Conservation (phyloP, 345 rosid species). For the Corchorus capsularis region DNA sequence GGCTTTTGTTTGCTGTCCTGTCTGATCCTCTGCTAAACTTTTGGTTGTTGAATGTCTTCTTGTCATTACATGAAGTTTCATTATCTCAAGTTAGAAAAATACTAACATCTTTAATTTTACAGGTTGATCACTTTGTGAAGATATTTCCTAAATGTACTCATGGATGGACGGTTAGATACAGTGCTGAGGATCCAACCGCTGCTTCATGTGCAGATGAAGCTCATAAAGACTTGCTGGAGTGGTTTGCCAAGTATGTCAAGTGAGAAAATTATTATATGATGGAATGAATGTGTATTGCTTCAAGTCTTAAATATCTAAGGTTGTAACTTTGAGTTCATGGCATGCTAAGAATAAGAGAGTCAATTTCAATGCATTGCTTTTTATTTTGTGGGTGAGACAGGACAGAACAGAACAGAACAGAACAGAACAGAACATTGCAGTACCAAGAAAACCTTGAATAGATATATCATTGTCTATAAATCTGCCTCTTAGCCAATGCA, state of each 20-base stretch:
- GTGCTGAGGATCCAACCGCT: slow-evolving; percentile 44
- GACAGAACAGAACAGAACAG: too few relatives aligned
- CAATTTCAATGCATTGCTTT: neutral
- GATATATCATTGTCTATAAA: neutral
- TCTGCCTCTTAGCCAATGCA: neutral
- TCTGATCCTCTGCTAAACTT: neutral
- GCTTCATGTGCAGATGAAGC: slow-evolving; percentile 66
- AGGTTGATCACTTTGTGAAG: slow-evolving; percentile 69
- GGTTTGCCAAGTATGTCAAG: slow-evolving; percentile 62
- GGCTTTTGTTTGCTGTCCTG: neutral
- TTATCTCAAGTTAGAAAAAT: neutral
- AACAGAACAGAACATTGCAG: neutral
- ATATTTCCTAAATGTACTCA: slow-evolving; percentile 70
- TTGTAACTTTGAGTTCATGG: neutral
- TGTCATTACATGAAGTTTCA: neutral
- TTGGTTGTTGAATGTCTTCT: neutral
- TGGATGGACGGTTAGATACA: slow-evolving; percentile 78
- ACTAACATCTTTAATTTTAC: neutral
- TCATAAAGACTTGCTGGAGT: slow-evolving; percentile 57
- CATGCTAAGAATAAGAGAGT: neutral
- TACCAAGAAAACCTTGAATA: neutral
- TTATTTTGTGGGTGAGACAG: neutral
- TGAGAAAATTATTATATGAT: slow-evolving; percentile 29
- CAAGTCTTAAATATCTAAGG: neutral
- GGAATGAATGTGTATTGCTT: neutral